phyloP scores from a whole-genome alignment of 164 flowering plant species.

The Berberis vulgaris region DNA sequence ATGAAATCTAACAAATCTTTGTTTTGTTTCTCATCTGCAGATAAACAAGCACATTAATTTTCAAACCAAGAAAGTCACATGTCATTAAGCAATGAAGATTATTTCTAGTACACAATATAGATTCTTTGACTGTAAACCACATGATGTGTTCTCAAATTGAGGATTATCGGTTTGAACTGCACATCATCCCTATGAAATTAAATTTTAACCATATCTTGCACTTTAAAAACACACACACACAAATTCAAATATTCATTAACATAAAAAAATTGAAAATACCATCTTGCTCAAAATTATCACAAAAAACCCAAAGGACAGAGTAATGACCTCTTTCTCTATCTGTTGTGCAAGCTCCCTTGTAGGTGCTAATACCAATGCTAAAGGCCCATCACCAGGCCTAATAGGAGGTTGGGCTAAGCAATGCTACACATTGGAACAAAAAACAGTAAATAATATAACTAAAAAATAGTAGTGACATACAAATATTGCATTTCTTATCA shows the following conservation, averaged over 20 bases:
- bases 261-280: neutral
- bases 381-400: constrained; percentile 53
- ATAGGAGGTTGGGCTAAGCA: constrained; percentile 48
- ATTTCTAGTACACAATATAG: too few species aligned
- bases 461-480: neutral
- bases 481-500: neutral
- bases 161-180: too few species aligned
- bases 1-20: too few species aligned
- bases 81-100: too few species aligned
- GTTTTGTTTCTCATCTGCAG: too few species aligned
- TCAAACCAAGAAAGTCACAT: too few species aligned
- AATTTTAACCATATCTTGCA: neutral
- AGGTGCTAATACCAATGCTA: constrained; percentile 57
- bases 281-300: neutral
- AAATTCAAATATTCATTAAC: neutral
- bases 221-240: neutral
- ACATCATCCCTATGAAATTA: too few species aligned
- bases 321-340: constrained; percentile 39
- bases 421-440: constrained; percentile 27
- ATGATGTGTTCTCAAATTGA: too few species aligned
- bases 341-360: constrained; percentile 71
- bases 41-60: too few species aligned
- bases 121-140: too few species aligned
- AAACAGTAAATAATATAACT: neutral
- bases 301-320: neutral